Evolutionary conservation across 805 yeast genomes (phyloP).

Genomic region (Candida palmyrensis): DNA sequence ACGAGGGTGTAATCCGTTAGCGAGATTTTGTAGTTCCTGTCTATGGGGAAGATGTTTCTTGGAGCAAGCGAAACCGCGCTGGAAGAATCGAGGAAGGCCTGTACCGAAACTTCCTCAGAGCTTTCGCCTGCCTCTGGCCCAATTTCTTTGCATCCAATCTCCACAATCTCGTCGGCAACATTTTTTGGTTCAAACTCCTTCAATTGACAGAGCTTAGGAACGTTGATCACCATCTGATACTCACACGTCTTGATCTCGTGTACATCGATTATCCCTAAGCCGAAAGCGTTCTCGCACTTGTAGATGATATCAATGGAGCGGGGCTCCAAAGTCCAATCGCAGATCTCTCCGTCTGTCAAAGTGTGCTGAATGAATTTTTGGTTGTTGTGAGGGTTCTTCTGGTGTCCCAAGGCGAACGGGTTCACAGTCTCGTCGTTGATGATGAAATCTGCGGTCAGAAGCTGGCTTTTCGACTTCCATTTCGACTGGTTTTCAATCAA

Average conservation of each 20-base stretch:
- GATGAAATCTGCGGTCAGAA: conserved; percentile 19
- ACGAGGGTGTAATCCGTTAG: conserved; percentile 18
- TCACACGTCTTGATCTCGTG: conserved; percentile 54
- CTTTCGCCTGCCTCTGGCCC: conserved; percentile 1
- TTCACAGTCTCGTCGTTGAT: conserved; percentile 22
- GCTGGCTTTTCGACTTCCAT: conserved; percentile 10
- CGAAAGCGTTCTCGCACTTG: conserved; percentile 38
- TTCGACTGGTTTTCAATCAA: conserved; percentile 18
- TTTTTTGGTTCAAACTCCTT: conserved; percentile 27
- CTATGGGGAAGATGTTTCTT: conserved; percentile 17
- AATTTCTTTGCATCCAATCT: conserved; percentile 23
- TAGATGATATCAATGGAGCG: conserved; percentile 53
- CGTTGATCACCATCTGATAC: conserved; percentile 46
- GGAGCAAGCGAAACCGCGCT: neutral
- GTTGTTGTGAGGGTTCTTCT: conserved; percentile 8
- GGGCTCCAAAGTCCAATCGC: conserved; percentile 53
- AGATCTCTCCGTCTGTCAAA: conserved; percentile 44
- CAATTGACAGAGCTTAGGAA: conserved; percentile 45
- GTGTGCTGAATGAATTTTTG: conserved; percentile 35
- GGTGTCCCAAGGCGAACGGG: conserved; percentile 15
- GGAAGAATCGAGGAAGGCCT: conserved; percentile 10
- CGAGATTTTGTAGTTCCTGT: conserved; percentile 19
- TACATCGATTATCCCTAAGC: conserved; percentile 31
- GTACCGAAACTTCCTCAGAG: neutral
- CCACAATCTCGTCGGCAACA: conserved; percentile 19